These are phyloP conservation scores for Chamaecyparis obtusa DNA, from an alignment of 75 land plant genomes.

Conservation along the genomic window DNA sequence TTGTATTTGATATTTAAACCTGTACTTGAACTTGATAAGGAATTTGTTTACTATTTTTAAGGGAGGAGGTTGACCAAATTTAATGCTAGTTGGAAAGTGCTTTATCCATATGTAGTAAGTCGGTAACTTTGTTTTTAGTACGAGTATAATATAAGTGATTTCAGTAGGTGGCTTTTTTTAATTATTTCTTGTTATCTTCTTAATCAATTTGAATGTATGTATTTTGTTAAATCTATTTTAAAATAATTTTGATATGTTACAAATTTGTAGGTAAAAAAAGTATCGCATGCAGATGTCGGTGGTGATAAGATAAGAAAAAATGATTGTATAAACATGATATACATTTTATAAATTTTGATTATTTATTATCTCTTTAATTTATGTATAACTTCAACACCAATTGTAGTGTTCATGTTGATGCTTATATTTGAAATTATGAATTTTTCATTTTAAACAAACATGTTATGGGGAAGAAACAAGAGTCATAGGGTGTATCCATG, in stretches of 20 bases:
- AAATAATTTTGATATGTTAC: not conserved
- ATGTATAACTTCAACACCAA: not conserved
- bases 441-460: no score
- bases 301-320: slow-evolving; percentile 58
- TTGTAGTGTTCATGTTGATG: not conserved
- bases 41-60: no score
- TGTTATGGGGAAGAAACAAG: no score
- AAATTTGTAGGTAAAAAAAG: slow-evolving; percentile 63
- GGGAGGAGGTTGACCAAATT: no score
- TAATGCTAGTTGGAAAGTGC: no score
- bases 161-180: not conserved
- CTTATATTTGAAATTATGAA: no score
- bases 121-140: not conserved
- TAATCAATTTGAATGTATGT: not conserved
- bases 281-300: slow-evolving; percentile 73
- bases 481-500: no score
- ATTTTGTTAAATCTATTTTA: not conserved
- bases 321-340: slow-evolving; percentile 82
- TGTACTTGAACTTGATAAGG: no score
- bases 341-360: not conserved
- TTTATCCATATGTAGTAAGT: no score
- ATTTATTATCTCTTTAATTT: not conserved
- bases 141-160: not conserved
- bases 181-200: not conserved
- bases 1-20: no score